phyloP scores from a whole-genome alignment of 2,329 filamentous ascomycete genomes.

The Conoideocrella luteorostrata region DNA sequence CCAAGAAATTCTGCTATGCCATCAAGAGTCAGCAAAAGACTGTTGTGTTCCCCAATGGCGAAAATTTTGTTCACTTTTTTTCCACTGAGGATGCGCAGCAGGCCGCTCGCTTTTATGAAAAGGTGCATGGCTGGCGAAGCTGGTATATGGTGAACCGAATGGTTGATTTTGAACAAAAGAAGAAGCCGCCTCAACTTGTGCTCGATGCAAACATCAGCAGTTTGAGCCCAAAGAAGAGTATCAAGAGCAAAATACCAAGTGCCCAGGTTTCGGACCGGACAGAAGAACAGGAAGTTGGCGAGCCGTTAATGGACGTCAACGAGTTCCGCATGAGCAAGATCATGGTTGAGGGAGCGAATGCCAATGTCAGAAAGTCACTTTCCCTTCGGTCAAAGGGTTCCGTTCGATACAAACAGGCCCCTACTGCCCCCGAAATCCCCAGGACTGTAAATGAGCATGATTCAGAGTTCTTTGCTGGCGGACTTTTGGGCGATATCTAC shows the following conservation, averaged over 20 bases:
- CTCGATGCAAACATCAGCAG: slow-evolving; percentile 1
- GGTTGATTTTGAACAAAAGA: slow-evolving; percentile 39
- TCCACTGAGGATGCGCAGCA: slow-evolving; percentile 64
- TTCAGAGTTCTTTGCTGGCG: slow-evolving; percentile 41
- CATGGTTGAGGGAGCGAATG: neutral
- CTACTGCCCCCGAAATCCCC: neutral
- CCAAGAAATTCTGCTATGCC: slow-evolving; percentile 79
- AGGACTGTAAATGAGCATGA: slow-evolving; percentile 13
- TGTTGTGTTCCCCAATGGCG: slow-evolving; percentile 71
- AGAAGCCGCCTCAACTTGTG: slow-evolving; percentile 15
- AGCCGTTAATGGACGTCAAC: slow-evolving; percentile 14
- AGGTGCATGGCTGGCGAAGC: slow-evolving; percentile 77
- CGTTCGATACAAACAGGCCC: neutral
- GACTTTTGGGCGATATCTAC: slow-evolving; percentile 45
- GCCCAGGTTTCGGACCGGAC: neutral
- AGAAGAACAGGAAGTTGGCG: neutral
- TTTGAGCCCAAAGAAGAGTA: slow-evolving; percentile 2
- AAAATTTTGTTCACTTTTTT: slow-evolving; percentile 91
- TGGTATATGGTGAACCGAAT: slow-evolving; percentile 81
- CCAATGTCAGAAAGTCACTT: neutral
- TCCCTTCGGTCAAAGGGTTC: neutral
- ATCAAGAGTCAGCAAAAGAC: slow-evolving; percentile 90
- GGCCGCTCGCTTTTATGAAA: slow-evolving; percentile 63
- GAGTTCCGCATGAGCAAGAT: slow-evolving; percentile 12
- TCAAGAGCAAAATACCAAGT: slow-evolving; percentile 2